phyloP scores from a whole-genome alignment of 257 asterid species.

The Anisodus tanguticus region DNA sequence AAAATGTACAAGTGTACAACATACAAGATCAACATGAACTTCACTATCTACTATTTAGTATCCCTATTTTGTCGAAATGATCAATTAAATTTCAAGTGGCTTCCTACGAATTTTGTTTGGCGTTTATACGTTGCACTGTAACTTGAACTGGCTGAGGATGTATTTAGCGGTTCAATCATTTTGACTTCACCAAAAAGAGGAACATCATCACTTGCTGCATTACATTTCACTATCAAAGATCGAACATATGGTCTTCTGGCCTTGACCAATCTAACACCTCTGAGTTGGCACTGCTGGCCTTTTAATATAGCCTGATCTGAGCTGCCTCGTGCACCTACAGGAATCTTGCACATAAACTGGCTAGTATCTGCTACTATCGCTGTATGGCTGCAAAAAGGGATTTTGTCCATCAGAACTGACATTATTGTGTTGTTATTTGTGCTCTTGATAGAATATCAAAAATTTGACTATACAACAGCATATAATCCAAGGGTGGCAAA shows the following conservation, averaged over 20 bases:
- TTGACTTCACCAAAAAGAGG: neutral
- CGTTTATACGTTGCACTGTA: neutral
- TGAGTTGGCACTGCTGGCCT: neutral
- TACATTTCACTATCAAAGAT: neutral
- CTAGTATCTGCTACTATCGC: neutral
- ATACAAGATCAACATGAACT: constrained; percentile 8
- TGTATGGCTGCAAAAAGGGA: neutral
- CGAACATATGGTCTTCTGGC: neutral
- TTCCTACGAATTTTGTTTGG: neutral
- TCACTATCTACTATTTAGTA: neutral
- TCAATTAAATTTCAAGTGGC: constrained; percentile 12
- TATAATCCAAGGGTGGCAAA: neutral
- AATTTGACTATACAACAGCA: neutral
- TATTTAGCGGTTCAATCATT: neutral
- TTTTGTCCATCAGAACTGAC: neutral
- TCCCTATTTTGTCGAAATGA: neutral
- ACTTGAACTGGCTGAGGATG: constrained; percentile 7
- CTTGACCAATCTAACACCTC: neutral
- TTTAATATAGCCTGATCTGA: neutral
- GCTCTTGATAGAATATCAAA: neutral
- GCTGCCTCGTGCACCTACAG: constrained; percentile 11
- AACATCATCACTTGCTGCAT: neutral
- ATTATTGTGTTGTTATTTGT: neutral
- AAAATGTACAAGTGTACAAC: neutral
- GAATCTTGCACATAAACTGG: neutral